Evolutionary conservation across 208 protist species (phyloP), one percentile per base, ranked within the genome.

Genomic region (Willaertia magna): DNA sequence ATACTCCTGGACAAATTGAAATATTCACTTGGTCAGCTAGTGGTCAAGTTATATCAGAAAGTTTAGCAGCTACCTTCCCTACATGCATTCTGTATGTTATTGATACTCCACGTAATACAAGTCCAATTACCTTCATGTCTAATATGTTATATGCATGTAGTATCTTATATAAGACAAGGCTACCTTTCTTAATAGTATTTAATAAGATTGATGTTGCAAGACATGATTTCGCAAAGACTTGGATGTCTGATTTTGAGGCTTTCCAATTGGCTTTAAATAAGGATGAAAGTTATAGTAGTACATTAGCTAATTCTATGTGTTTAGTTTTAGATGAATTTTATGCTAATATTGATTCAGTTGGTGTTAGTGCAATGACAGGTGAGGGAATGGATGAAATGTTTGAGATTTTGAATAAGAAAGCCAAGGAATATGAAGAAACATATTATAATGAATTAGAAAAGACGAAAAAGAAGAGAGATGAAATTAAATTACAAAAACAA

Each of bases 1-100:
- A 99, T 89, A 99, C 98, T 26, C 98, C 98, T 9, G 98, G 98
- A 0, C 98, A 99, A 91, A 99, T 99, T 79, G 98, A 99, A 89
- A 95, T 99, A 26, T 99, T 98, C 89, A 99, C 97, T 26, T 99
- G 98, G 97, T 98, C 94, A 9, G 98, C 98, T 1, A 98, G 94
- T 2, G 98, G 98, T 42, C 90, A 97, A 47, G 96, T 99, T 55
- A 98, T 99, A 79, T 94, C 96, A 0, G 96, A 99, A 59, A 87
- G 96, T 0, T 89, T 99, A n/a, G 93, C 93, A 11, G 91, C 95
- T 1, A 92, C 93, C 0, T 97, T 97, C 52, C 96, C 98, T 34
- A 99, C 98, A 1, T 90, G 96, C 7, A 86, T 99, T 4, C 74
- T 98, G 2, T 99, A 99, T 85, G 94, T 99, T 14, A 93, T 98